Evolutionary conservation across 305 asterid species (phyloP).

Genomic region (Fraxinus baroniana): DNA sequence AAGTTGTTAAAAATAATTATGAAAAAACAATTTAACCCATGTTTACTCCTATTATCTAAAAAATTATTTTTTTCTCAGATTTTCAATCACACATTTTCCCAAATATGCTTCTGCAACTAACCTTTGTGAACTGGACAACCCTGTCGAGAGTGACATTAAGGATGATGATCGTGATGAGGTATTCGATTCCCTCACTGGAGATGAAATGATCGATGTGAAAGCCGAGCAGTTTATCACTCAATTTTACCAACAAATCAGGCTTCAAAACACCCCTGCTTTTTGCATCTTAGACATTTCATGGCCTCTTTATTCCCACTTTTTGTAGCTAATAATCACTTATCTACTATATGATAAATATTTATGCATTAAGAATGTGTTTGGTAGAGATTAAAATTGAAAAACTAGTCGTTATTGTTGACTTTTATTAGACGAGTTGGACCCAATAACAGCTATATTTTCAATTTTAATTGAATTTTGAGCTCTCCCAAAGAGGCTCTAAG

Average conservation of each 20-base stretch:
- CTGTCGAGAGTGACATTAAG: neutral
- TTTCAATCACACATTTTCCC: too few species aligned
- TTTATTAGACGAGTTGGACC: too few species aligned
- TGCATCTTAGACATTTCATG: neutral
- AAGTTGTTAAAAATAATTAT: too few species aligned
- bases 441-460: too few species aligned
- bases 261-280: constrained; percentile 13
- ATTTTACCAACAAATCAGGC: constrained; percentile 37
- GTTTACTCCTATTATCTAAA: too few species aligned
- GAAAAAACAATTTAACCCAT: too few species aligned
- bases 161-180: constrained; percentile 32
- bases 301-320: neutral
- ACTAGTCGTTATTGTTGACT: too few species aligned
- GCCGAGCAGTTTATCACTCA: constrained; percentile 42
- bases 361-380: neutral
- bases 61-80: too few species aligned
- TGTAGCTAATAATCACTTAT: neutral
- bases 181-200: constrained; percentile 33
- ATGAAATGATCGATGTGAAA: constrained; percentile 37
- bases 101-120: neutral
- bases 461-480: too few species aligned
- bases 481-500: too few species aligned
- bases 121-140: neutral
- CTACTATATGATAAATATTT: neutral
- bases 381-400: too few species aligned